Conservation (phyloP, 1,139 yeast genomes). For the Yamadazyma triangularis region DNA sequence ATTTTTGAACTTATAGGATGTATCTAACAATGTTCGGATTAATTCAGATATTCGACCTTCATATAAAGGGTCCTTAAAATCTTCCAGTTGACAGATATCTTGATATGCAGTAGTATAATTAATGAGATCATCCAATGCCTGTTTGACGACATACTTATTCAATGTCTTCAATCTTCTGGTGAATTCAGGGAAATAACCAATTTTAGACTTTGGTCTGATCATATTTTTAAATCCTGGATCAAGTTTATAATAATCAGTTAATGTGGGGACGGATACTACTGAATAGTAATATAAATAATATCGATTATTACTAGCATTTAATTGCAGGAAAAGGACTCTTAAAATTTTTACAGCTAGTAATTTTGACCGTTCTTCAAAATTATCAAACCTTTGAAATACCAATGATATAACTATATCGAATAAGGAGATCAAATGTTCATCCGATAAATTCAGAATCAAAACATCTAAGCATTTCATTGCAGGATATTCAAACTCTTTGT, state of each 20-base stretch:
- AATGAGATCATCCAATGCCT: slow-evolving; percentile 66
- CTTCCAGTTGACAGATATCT: slow-evolving; percentile 40
- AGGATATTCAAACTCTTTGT: slow-evolving; percentile 52
- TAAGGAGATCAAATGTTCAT: slow-evolving; percentile 47
- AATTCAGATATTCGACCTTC: slow-evolving; percentile 37
- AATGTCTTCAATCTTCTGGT: slow-evolving; percentile 58
- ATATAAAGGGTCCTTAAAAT: slow-evolving; percentile 10
- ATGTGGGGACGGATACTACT: slow-evolving; percentile 42
- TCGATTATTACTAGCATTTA: slow-evolving; percentile 29
- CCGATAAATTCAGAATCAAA: slow-evolving; percentile 47
- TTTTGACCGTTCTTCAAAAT: slow-evolving; percentile 46
- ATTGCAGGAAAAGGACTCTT: slow-evolving; percentile 31
- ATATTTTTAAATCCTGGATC: slow-evolving; percentile 19
- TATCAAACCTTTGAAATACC: slow-evolving; percentile 59
- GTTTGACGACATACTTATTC: slow-evolving; percentile 73
- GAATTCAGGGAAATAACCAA: slow-evolving; percentile 42
- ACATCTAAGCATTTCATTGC: slow-evolving; percentile 68
- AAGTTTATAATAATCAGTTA: slow-evolving; percentile 22
- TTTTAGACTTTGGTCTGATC: slow-evolving; percentile 22
- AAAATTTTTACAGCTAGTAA: slow-evolving; percentile 43
- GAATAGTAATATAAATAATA: slow-evolving; percentile 49
- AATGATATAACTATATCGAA: slow-evolving; percentile 44
- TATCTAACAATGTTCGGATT: slow-evolving; percentile 54
- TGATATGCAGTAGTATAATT: slow-evolving; percentile 48
- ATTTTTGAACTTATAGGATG: slow-evolving; percentile 54